Evolutionary conservation across 169 alveolate genomes (phyloP).

Genomic region (Cyclospora cayetanensis): DNA sequence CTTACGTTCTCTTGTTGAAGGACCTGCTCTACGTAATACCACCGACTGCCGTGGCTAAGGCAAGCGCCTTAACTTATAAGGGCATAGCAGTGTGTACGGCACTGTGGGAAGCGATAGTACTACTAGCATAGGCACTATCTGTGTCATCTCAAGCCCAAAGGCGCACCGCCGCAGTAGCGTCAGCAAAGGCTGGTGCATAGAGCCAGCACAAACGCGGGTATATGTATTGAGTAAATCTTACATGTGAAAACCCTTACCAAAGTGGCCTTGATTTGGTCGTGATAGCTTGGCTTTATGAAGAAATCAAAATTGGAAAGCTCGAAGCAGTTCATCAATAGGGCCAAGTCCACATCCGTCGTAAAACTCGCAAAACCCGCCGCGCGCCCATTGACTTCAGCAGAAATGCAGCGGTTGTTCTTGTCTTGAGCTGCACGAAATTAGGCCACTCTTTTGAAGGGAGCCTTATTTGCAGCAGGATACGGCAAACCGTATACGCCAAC

Average conservation of each 20-base stretch:
- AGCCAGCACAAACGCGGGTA: no score
- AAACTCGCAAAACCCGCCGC: conserved; percentile 91
- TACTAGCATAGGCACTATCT: no score
- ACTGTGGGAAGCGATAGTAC: no score
- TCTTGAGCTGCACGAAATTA: conserved; percentile 15
- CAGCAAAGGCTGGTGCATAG: no score
- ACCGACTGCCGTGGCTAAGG: no score
- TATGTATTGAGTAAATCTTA: no score
- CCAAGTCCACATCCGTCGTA: conserved; percentile 84
- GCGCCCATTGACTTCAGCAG: conserved; percentile 46
- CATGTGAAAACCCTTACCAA: neutral
- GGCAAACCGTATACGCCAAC: no score
- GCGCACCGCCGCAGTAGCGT: no score
- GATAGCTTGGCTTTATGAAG: conserved; percentile 46
- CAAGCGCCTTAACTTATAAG: no score
- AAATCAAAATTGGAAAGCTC: conserved; percentile 71
- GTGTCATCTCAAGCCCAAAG: no score
- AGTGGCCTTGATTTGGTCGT: conserved; percentile 14
- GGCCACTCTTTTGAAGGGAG: neutral
- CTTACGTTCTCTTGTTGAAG: neutral
- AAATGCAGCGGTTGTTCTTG: neutral
- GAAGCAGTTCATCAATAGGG: conserved; percentile 72
- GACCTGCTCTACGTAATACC: neutral
- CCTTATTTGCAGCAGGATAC: no score
- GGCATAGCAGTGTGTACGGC: no score